phyloP scores from a whole-genome alignment of 495 filamentous ascomycete genomes.

The Venustampulla echinocandica region DNA sequence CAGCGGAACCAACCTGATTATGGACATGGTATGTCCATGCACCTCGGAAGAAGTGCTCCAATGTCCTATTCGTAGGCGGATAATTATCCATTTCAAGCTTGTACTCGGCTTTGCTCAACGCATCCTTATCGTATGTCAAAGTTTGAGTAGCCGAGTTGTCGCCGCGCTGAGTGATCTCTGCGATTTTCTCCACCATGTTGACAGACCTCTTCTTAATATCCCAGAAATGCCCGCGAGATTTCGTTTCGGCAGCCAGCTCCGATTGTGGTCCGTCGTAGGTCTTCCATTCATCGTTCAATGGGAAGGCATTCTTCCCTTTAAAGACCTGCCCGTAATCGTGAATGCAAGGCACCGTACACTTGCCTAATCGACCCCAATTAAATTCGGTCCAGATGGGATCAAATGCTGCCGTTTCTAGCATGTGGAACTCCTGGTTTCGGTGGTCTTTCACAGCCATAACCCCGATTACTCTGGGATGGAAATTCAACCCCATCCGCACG shows the following conservation, averaged over 20 bases:
- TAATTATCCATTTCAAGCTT: constrained; percentile 37
- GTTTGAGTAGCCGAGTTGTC: not conserved
- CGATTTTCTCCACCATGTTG: constrained; percentile 6
- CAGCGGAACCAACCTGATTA: constrained; percentile 39
- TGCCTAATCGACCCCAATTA: constrained; percentile 41
- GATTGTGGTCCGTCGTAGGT: constrained; percentile 36
- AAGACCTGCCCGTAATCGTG: constrained; percentile 45
- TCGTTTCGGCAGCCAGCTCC: constrained; percentile 4
- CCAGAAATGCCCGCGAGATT: constrained; percentile 14
- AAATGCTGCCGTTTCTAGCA: constrained; percentile 49
- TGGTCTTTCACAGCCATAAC: constrained; percentile 50
- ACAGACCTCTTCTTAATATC: constrained; percentile 1
- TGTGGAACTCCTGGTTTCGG: constrained; percentile 41
- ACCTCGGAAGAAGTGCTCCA: constrained; percentile 48
- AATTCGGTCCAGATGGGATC: constrained; percentile 53
- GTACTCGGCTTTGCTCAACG: constrained; percentile 28
- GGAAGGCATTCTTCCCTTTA: constrained; percentile 33
- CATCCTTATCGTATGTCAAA: constrained; percentile 9
- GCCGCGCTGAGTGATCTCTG: not conserved
- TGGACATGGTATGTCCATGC: constrained; percentile 52
- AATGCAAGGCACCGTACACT: constrained; percentile 46
- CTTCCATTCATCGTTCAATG: constrained; percentile 43
- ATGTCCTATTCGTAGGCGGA: constrained; percentile 44
- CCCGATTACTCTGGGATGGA: constrained; percentile 46
- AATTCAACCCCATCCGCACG: constrained; percentile 50